Evolutionary conservation across 495 filamentous ascomycete genomes (phyloP).

Genomic region (Tuber melanosporum): DNA sequence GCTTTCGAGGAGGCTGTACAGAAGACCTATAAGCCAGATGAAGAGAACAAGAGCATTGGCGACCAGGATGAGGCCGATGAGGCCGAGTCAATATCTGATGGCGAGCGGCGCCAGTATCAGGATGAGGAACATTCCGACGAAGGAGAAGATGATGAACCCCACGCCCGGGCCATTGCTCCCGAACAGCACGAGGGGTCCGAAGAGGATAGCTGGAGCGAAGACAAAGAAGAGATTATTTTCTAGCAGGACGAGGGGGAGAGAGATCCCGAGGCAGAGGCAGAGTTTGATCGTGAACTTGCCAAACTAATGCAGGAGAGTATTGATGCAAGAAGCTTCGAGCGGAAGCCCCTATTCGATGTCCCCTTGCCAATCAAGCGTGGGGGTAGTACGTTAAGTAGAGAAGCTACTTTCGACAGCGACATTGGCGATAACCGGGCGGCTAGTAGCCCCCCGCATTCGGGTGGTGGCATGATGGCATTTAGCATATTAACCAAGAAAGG

Average conservation of each 20-base stretch:
- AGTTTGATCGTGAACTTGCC: slow-evolving; percentile 95
- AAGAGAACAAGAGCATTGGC: slow-evolving; percentile 58
- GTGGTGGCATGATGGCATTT: slow-evolving; percentile 74
- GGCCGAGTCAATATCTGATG: slow-evolving; percentile 45
- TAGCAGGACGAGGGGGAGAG: slow-evolving; percentile 81
- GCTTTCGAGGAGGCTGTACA: slow-evolving; percentile 80
- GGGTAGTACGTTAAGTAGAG: slow-evolving; percentile 46
- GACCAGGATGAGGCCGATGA: slow-evolving; percentile 64
- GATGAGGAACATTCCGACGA: slow-evolving; percentile 31
- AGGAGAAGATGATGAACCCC: slow-evolving; percentile 30
- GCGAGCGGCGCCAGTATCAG: slow-evolving; percentile 23
- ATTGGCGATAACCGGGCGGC: slow-evolving; percentile 32
- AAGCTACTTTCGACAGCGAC: slow-evolving; percentile 49
- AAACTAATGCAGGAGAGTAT: slow-evolving; percentile 98
- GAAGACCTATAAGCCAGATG: slow-evolving; percentile 75
- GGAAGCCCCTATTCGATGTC: slow-evolving; percentile 88
- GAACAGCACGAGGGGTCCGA: slow-evolving; percentile 47
- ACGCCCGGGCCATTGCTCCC: slow-evolving; percentile 47
- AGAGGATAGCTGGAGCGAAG: slow-evolving; percentile 27
- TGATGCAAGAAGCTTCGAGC: slow-evolving; percentile 88
- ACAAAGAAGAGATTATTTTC: slow-evolving; percentile 77
- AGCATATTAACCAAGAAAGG: slow-evolving; percentile 92
- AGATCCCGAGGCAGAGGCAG: slow-evolving; percentile 89
- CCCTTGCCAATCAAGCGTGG: slow-evolving; percentile 81
- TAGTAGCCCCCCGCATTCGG: slow-evolving; percentile 42